Evolutionary conservation across 352 stramenopile genomes (phyloP).

Genomic region (Globisporangium sylvaticum): DNA sequence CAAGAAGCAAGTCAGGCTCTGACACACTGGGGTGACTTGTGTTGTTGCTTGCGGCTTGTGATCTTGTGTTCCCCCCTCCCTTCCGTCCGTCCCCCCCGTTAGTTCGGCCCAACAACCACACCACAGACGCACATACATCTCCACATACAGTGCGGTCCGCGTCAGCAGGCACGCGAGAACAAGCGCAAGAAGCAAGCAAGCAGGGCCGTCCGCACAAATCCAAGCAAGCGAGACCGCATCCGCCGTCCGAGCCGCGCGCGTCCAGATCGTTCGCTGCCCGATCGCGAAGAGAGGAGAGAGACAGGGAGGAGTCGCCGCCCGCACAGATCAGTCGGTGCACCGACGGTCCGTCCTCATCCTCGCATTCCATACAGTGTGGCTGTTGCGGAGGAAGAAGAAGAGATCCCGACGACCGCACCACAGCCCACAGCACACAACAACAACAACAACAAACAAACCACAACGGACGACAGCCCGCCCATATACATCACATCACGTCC

Average conservation of each 20-base stretch:
- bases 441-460: not conserved
- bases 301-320: not conserved
- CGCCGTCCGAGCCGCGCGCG: not conserved
- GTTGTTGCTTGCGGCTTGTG: not conserved
- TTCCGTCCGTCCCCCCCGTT: not conserved
- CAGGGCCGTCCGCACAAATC: not conserved
- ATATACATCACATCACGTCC: not conserved
- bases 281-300: conserved; percentile 1
- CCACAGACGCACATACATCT: not conserved
- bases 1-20: not conserved
- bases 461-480: not conserved
- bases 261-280: not conserved
- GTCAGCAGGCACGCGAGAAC: not conserved
- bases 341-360: conserved; percentile 1
- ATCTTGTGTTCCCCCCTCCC: conserved; percentile 1
- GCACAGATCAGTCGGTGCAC: not conserved
- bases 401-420: conserved; percentile 4
- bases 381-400: conserved; percentile 1
- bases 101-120: not conserved
- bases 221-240: not conserved
- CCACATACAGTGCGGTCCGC: not conserved
- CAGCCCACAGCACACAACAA: not conserved
- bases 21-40: not conserved
- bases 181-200: not conserved
- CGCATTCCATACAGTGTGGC: not conserved